A percentile compares a stretch with the other conserved stretches of the same genome.
phyloP scores from a whole-genome alignment of 345 rosid genomes.

The Camelina neglecta region DNA sequence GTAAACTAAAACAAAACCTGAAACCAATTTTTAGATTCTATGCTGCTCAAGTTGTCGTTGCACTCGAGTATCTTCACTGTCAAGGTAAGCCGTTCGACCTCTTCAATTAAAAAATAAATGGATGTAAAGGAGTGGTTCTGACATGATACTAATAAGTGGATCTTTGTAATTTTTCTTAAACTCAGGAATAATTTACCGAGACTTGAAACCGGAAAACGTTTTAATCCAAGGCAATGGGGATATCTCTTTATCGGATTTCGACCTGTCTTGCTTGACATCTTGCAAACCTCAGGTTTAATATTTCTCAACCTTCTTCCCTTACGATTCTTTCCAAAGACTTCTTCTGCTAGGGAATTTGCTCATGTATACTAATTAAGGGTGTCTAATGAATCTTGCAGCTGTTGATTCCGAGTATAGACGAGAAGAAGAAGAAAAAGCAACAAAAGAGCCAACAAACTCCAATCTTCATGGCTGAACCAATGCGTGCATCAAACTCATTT shows the following conservation, averaged over 20 bases:
- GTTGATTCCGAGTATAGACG: conserved; percentile 61
- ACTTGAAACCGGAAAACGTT: conserved; percentile 90
- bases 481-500: conserved; percentile 96
- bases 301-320: not conserved
- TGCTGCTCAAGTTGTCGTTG: conserved; percentile 84
- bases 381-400: conserved; percentile 53
- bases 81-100: conserved; percentile 60
- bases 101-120: not conserved
- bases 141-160: not conserved
- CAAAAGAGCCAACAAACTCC: conserved; percentile 61
- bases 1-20: not conserved
- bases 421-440: conserved; percentile 68
- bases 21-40: conserved; percentile 64
- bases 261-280: conserved; percentile 91
- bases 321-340: not conserved
- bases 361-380: not conserved
- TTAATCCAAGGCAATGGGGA: conserved; percentile 80
- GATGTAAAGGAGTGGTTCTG: conserved; percentile 3
- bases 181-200: conserved; percentile 89
- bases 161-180: conserved; percentile 4
- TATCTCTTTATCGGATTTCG: conserved; percentile 84
- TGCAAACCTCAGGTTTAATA: conserved; percentile 80
- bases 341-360: not conserved
- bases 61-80: conserved; percentile 95
- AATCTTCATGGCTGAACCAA: conserved; percentile 90